Conservation (phyloP, 1,139 yeast genomes). For the Taphrina wiesneri region DNA sequence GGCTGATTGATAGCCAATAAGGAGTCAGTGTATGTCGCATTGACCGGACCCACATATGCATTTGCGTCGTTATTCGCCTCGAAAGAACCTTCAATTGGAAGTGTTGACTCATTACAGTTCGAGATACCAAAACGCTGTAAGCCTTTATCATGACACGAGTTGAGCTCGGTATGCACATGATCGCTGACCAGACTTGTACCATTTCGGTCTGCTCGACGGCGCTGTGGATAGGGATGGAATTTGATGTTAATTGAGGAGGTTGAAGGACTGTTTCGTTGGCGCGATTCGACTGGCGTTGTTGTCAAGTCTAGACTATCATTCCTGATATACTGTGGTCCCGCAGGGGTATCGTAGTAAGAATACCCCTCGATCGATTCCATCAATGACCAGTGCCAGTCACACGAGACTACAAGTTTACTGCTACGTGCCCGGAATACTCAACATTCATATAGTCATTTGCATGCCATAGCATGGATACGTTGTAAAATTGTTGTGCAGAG, state of each 20-base stretch:
- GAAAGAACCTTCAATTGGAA: neutral
- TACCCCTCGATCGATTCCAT: conserved; percentile 30
- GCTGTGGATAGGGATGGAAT: conserved; percentile 7
- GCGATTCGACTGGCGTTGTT: neutral
- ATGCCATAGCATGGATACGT: too few species aligned
- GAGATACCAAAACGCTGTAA: neutral
- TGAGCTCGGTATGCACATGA: neutral
- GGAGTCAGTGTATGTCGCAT: neutral
- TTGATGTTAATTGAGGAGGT: neutral
- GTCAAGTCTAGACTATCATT: conserved; percentile 1
- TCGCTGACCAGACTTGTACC: neutral
- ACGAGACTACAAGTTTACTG: too few species aligned
- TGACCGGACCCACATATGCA: neutral
- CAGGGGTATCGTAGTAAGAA: conserved; percentile 26
- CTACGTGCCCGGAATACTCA: too few species aligned
- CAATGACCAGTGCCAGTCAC: neutral
- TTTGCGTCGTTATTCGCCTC: neutral
- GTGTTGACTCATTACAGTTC: neutral
- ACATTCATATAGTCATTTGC: too few species aligned
- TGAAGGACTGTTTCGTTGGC: neutral
- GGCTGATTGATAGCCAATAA: neutral
- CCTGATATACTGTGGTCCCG: conserved; percentile 25
- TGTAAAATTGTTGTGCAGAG: too few species aligned
- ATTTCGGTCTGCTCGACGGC: conserved; percentile 1
- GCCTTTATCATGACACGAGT: neutral